These are phyloP conservation scores for Trichosporon inkin DNA, from an alignment of 1,284 basidiomycete genomes.

Conservation along the genomic window DNA sequence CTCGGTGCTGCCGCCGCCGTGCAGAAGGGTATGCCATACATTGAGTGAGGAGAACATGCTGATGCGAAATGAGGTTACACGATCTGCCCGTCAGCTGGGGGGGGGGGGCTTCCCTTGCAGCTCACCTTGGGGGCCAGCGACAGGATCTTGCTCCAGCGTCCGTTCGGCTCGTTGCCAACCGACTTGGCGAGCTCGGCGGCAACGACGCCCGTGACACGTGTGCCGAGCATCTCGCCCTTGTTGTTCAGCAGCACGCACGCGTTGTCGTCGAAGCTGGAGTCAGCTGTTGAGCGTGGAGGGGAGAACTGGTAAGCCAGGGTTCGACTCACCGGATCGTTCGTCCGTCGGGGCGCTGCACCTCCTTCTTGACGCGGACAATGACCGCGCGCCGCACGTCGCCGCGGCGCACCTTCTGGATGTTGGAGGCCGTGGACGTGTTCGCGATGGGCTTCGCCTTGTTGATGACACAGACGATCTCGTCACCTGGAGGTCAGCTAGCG, in stretches of 20 bases:
- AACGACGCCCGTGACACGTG: constrained; percentile 89
- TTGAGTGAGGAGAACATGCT: constrained; percentile 9
- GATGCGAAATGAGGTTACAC: constrained; percentile 10
- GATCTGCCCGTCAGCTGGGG: constrained; percentile 5
- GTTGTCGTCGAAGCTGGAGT: constrained; percentile 86
- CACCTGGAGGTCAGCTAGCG: constrained; percentile 58
- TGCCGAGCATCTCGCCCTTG: constrained; percentile 94
- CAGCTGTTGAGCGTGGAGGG: neutral
- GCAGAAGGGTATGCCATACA: constrained; percentile 16
- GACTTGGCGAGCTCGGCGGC: constrained; percentile 72
- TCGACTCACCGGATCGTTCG: constrained; percentile 41
- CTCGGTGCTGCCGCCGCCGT: too few relatives aligned
- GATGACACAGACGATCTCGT: constrained; percentile 96
- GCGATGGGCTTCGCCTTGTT: constrained; percentile 81
- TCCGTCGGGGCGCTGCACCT: constrained; percentile 42
- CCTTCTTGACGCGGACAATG: constrained; percentile 73
- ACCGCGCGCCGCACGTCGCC: constrained; percentile 94
- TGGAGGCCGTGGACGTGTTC: constrained; percentile 48
- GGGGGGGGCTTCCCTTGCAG: neutral
- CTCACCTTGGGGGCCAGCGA: constrained; percentile 84
- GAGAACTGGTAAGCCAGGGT: neutral
- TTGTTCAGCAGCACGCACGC: constrained; percentile 93
- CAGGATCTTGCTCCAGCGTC: constrained; percentile 83
- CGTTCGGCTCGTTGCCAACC: constrained; percentile 57
- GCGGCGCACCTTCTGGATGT: constrained; percentile 67